Percentiles rank a stretch among this genome's conserved stretches.
Conservation (phyloP, 768 basidiomycete species). For the Suillus bovinus region DNA sequence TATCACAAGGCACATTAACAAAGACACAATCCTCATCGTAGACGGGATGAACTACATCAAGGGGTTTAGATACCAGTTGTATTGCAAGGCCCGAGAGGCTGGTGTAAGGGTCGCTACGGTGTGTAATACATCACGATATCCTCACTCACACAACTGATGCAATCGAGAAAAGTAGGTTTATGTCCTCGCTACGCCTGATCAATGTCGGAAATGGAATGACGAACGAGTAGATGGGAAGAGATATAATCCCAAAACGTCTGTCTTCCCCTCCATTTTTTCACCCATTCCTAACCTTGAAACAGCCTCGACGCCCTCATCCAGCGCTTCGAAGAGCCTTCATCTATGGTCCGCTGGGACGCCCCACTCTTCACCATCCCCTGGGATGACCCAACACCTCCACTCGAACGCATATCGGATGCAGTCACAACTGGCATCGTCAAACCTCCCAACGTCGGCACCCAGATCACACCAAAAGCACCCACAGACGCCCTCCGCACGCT, state of each 20-base stretch:
- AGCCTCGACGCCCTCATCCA: constrained; percentile 62
- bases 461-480: neutral
- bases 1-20: neutral
- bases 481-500: neutral
- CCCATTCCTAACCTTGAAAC: neutral
- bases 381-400: constrained; percentile 66
- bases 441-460: neutral
- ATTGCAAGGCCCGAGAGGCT: neutral
- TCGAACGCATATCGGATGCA: constrained; percentile 36
- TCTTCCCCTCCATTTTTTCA: too few relatives aligned
- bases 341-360: constrained; percentile 98
- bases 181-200: neutral
- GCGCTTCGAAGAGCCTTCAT: constrained; percentile 94
- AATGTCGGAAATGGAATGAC: neutral
- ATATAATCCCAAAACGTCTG: too few relatives aligned
- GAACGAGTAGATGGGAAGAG: neutral
- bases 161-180: neutral
- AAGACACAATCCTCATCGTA: too few relatives aligned
- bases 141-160: neutral
- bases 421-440: neutral
- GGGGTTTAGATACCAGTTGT: too few relatives aligned
- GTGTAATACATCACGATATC: too few relatives aligned
- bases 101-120: too few relatives aligned
- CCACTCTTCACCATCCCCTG: constrained; percentile 87
- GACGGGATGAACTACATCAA: too few relatives aligned